These are phyloP conservation scores for Senna tora DNA, from an alignment of 306 rosid genomes.

Conservation along the genomic window DNA sequence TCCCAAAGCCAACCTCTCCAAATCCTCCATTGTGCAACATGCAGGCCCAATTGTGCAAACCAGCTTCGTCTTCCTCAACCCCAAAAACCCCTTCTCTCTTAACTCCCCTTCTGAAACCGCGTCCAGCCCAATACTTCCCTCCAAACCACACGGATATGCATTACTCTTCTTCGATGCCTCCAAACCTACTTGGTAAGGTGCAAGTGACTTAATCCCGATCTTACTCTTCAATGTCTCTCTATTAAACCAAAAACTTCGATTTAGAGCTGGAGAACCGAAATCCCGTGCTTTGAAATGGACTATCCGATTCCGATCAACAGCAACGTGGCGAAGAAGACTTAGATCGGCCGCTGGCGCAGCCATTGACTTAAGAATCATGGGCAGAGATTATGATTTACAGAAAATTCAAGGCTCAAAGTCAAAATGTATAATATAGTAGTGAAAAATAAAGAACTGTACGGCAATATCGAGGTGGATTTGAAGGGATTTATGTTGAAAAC, in stretches of 20 bases:
- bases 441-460: neutral
- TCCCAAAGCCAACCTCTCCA: conserved; percentile 77
- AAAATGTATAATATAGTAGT: conserved; percentile 19
- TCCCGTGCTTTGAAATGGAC: conserved; percentile 37
- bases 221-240: conserved; percentile 47
- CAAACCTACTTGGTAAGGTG: conserved; percentile 53
- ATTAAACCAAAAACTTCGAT: conserved; percentile 32
- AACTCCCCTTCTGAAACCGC: conserved; percentile 74
- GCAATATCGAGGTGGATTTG: conserved; percentile 20
- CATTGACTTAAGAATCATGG: conserved; percentile 46
- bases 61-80: conserved; percentile 89
- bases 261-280: conserved; percentile 28
- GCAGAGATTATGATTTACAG: neutral
- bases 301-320: conserved; percentile 31
- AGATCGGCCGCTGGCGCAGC: conserved; percentile 47
- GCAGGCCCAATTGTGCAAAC: conserved; percentile 89
- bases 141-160: conserved; percentile 33
- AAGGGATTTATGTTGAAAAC: conserved; percentile 42
- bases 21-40: conserved; percentile 64
- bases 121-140: conserved; percentile 60
- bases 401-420: neutral
- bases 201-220: conserved; percentile 46
- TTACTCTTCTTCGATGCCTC: conserved; percentile 37
- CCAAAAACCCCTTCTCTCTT: conserved; percentile 74
- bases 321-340: conserved; percentile 30